Evolutionary conservation across 805 yeast species (phyloP), one percentile per base, ranked within the genome.

Genomic region (Yueomyces sp.): DNA sequence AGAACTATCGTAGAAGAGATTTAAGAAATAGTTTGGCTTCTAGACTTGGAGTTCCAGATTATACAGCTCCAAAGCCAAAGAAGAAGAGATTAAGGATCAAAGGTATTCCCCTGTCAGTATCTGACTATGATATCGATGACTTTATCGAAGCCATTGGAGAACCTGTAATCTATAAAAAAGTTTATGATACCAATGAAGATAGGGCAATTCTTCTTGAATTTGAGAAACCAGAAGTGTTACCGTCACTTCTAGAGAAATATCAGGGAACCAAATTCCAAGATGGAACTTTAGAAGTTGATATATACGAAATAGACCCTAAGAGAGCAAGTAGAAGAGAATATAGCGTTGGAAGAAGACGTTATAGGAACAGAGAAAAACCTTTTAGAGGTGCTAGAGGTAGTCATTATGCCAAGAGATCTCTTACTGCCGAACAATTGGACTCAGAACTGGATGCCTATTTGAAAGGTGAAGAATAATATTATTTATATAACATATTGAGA

Each of bases 1-100:
- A 54, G 59, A 53, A 47, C 42, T 60, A 59, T 45, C 63, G 63
- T 48, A 57, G 60, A 39, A 55, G 65, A 43, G 64, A 60, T 46
- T 45, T 58, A 40, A 57, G 65, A 47, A 56, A 57, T 41, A 49
- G 55, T 38, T 44, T 59, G 29, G 62, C 53, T 5, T 47, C 52
- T 12, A 48, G 60, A 39, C 45, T 60, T 12, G 60, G 57, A 19
- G 45, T 47, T n/a, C 26, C 39, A 19, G 48, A 46, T 7, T 37
- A 38, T 28, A 40, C 34, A n/a, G 47, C 49, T 3, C 49, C 51
- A 19, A 30, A 9, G 9, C 33, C 6, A 30, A 30, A 6, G 6
- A 55, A 53, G 45, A 53, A 51, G 38, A 52, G 59, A 42, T 41
- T 57, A 2, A 53, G 52, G 33, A 48, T 60, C 26, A 37, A 45